Evolutionary conservation across 768 basidiomycete species (phyloP).

Genomic region (Amyloporia xantha): DNA sequence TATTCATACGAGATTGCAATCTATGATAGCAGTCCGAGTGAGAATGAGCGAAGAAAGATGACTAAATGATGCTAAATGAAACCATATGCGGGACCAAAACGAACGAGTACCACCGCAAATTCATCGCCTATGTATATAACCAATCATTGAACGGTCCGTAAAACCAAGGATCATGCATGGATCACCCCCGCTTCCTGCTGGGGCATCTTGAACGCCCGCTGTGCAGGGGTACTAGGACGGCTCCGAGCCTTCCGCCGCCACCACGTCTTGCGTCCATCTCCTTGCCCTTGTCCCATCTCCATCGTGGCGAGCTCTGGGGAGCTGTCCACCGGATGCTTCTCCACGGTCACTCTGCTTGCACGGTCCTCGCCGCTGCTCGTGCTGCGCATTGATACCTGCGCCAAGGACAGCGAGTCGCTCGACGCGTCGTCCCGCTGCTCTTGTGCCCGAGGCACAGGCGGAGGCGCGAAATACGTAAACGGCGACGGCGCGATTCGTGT

Average conservation of each 20-base stretch:
- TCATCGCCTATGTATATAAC: too few relatives aligned
- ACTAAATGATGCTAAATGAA: too few relatives aligned
- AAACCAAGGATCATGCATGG: too few relatives aligned
- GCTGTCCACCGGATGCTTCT: constrained; percentile 4
- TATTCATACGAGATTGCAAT: too few relatives aligned
- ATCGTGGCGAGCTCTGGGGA: not conserved
- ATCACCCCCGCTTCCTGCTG: too few relatives aligned
- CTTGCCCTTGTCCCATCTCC: not conserved
- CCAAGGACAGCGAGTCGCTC: constrained; percentile 3
- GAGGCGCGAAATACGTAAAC: constrained; percentile 24
- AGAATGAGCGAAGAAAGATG: too few relatives aligned
- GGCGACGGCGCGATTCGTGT: constrained; percentile 13
- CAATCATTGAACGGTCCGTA: too few relatives aligned
- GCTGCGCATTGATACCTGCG: constrained; percentile 12
- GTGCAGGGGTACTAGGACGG: constrained; percentile 12
- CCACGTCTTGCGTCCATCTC: constrained; percentile 11
- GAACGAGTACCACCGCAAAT: too few relatives aligned
- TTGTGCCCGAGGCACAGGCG: constrained; percentile 5
- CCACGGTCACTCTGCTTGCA: constrained; percentile 9
- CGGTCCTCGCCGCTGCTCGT: constrained; percentile 10
- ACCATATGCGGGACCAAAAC: too few relatives aligned
- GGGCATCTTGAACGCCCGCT: constrained; percentile 6
- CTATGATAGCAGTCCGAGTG: too few relatives aligned
- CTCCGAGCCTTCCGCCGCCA: constrained; percentile 19
- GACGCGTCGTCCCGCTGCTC: constrained; percentile 1